These are phyloP conservation scores for Starmera pachycereana DNA, from an alignment of 805 yeast species.

Conservation along the genomic window DNA sequence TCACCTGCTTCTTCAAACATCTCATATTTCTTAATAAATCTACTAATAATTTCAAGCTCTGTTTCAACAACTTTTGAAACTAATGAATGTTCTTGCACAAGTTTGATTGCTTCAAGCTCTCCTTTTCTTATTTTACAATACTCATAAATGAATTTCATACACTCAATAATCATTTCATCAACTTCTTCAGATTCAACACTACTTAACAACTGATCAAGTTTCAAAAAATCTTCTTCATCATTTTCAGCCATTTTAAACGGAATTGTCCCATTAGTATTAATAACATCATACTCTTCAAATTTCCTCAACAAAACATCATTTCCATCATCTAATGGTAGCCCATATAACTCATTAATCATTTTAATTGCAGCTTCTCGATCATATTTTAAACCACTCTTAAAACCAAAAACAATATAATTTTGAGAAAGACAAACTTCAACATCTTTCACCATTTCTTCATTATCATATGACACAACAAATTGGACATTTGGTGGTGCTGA, in stretches of 20 bases:
- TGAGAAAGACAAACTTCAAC: constrained; percentile 21
- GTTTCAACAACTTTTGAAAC: constrained; percentile 9
- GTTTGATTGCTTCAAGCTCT: constrained; percentile 1
- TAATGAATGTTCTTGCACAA: constrained; percentile 5
- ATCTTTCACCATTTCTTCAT: constrained; percentile 6
- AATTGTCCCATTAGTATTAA: background rate
- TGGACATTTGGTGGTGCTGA: constrained; percentile 30
- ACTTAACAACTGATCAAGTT: constrained; percentile 6
- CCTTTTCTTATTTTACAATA: constrained; percentile 3
- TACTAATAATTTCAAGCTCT: constrained; percentile 8
- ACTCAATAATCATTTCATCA: constrained; percentile 11
- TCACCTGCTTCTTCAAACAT: constrained; percentile 1
- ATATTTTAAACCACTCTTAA: constrained; percentile 15
- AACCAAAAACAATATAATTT: constrained; percentile 24
- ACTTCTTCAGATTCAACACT: constrained; percentile 11
- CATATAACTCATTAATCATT: constrained; percentile 9
- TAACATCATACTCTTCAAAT: constrained; percentile 5
- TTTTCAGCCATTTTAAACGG: constrained; percentile 1
- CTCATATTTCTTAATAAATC: constrained; percentile 1
- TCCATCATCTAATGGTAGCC: constrained; percentile 9
- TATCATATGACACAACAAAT: constrained; percentile 20
- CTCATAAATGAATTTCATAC: constrained; percentile 9
- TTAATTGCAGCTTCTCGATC: constrained; percentile 9
- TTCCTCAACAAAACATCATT: constrained; percentile 9
- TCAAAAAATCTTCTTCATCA: constrained; percentile 5